Percentiles rank a stretch among this genome's conserved stretches.
phyloP scores from a whole-genome alignment of 164 flowering plant genomes.

The Cinnamomum chago region DNA sequence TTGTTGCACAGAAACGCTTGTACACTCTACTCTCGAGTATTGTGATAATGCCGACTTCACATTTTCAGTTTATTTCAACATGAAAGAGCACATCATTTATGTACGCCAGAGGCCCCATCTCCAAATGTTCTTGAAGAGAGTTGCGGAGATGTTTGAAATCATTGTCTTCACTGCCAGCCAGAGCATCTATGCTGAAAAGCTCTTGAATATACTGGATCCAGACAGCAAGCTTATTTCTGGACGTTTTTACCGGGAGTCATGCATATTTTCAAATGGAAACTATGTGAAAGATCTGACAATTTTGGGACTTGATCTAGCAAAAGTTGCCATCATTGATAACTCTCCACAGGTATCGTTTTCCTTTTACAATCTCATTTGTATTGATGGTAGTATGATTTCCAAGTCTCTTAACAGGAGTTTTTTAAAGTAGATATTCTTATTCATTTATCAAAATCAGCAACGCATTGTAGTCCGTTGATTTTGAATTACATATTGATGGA shows the following conservation, averaged over 20 bases:
- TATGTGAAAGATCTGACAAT: slow-evolving; percentile 93
- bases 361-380: neutral
- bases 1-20: slow-evolving; percentile 83
- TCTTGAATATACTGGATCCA: slow-evolving; percentile 81
- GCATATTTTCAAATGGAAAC: slow-evolving; percentile 76
- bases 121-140: slow-evolving; percentile 63
- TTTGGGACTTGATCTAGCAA: slow-evolving; percentile 89
- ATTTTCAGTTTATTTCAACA: slow-evolving; percentile 69
- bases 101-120: slow-evolving; percentile 86
- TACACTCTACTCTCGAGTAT: slow-evolving; percentile 77
- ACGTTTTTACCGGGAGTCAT: slow-evolving; percentile 90
- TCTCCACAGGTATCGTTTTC: slow-evolving; percentile 74
- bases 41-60: slow-evolving; percentile 89
- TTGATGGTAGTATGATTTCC: neutral
- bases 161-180: slow-evolving; percentile 94
- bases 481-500: too few relatives aligned
- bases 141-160: slow-evolving; percentile 90
- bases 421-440: neutral
- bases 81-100: slow-evolving; percentile 87
- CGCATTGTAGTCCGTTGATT: too few relatives aligned
- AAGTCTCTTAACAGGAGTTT: neutral
- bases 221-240: slow-evolving; percentile 66
- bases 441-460: neutral
- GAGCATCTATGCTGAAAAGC: slow-evolving; percentile 85
- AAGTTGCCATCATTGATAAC: slow-evolving; percentile 91